phyloP scores from a whole-genome alignment of 164 flowering plant species.

The Vitis rotundifolia region DNA sequence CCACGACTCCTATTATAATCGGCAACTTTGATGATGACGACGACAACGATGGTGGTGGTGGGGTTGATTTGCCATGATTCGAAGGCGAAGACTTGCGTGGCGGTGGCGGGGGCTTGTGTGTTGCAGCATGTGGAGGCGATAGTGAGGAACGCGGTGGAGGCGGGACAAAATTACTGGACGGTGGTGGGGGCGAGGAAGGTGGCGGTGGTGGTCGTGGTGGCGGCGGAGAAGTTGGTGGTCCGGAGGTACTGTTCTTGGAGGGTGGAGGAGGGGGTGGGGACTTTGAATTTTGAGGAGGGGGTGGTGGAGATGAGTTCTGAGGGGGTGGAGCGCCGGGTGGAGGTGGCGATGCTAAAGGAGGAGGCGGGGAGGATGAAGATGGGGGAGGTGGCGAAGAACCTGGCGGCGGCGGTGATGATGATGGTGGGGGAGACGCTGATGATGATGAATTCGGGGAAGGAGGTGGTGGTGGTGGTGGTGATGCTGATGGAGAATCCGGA shows the following conservation, averaged over 20 bases:
- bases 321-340: constrained; percentile 19
- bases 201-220: constrained; percentile 18
- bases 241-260: not conserved
- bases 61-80: not conserved
- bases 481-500: constrained; percentile 15
- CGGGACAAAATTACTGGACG: not conserved
- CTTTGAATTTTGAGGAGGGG: not conserved
- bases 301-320: constrained; percentile 6
- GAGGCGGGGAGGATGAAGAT: constrained; percentile 19
- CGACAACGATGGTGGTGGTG: constrained; percentile 6
- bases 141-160: not conserved
- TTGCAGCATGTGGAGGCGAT: not conserved
- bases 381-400: constrained; percentile 24
- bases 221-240: constrained; percentile 5
- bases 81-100: constrained; percentile 15
- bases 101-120: not conserved
- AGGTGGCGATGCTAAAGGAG: not conserved
- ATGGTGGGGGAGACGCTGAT: constrained; percentile 8
- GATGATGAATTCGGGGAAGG: constrained; percentile 9
- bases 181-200: constrained; percentile 8
- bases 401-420: constrained; percentile 7
- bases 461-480: constrained; percentile 23
- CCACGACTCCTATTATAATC: constrained; percentile 39
- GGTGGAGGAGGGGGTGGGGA: constrained; percentile 17
- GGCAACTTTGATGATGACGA: constrained; percentile 23